Evolutionary conservation across 352 stramenopile species (phyloP), one percentile per base, ranked within the genome.

Genomic region (Elongisporangium senticosum): DNA sequence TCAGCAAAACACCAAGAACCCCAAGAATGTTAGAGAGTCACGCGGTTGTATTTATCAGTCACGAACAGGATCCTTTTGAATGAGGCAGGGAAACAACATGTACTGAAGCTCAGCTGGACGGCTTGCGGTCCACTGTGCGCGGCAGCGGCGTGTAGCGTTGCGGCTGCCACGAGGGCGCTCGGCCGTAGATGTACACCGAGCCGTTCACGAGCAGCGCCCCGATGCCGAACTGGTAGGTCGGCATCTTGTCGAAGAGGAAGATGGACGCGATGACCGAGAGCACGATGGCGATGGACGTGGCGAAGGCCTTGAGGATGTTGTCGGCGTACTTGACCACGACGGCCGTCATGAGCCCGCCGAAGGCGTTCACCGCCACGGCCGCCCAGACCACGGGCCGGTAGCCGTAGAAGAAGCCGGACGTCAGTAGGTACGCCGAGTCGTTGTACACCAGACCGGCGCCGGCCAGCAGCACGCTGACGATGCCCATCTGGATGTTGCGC

Each of bases 241-340:
- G 82, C n/a, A 90, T 67, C 55, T 88, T 93, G 69, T 88, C 76
- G 39, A 95, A 95, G 14, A 95, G 59, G 56, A 93, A 91, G 33
- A 90, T 79, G 59, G 83, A 91, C 64, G 93, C 74, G 55, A 95
- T 79, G 53, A 91, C 82, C 15, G 80, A 92, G 0, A 95, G 65
- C 26, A 95, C 74, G 23, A 93, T 80, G 7, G 83, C 83, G 55
- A 95, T 90, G 8, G 85, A 92, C 47, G 85, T 95, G 2, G 83
- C 83, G 49, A 95, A 95, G 15, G 77, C 84, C 69, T 95, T 95
- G 63, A 95, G 64, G 58, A 95, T 89, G 59, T 95, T 95, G 68
- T 95, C 85, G 19, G 85, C 83, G 57, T 93, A 95, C 59, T 92
- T 92, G 59, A 95, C 83, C 20, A 95, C 85, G 5, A 92, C 80